Base-by-base conservation (phyloP, 1,284 basidiomycete species). In the Microbotryomycetes sp. region DNA sequence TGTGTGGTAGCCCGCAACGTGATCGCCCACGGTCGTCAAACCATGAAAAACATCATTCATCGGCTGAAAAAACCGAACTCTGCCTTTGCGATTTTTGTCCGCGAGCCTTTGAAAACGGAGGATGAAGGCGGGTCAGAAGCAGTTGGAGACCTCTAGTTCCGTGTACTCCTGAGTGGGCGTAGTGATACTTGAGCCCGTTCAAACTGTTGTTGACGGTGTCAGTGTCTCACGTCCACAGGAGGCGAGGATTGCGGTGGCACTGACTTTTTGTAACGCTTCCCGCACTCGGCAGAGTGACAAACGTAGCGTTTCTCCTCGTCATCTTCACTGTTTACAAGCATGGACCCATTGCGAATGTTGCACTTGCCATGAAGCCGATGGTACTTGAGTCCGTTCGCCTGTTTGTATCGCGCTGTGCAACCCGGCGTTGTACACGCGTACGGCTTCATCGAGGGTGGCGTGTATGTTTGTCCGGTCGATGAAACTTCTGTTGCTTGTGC, bases 371-470 rank as follows among this genome's bases (percentile, higher is more conserved):
- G 89, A 15, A 89, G 87, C 77, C 92, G 86, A 77, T 97, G 93
- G 76, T 97, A 97, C 79, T 97, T 97, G 71, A 97, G 81, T 4
- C 88, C 88, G 73, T 90, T 90, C 61, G 89, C 90, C 78, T 97
- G 93, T 80, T 97, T 96, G 82, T 97, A 97, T 52, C 85, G 86
- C 81, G 97, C 97, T 79, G 91, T 92, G 80, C 93, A 97, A 61
- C 94, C 93, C 0, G 89, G 86, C 72, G 93, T 93, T 18, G 91
- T 91, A 79, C 93, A 97, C 64, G 86, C 83, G 85, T 93, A 97
- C 0, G 93, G 93, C 76, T 96, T 96, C 65, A 79, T 76, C 45
- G 55, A 56, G 18, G 62, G 61, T 31, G 65, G 35, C 9, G 35
- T 41, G 35, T 41, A 41, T 11, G 35, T 41, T 41, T 41, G 35